Base-by-base conservation (phyloP, 345 rosid species). In the Pistacia vera region DNA sequence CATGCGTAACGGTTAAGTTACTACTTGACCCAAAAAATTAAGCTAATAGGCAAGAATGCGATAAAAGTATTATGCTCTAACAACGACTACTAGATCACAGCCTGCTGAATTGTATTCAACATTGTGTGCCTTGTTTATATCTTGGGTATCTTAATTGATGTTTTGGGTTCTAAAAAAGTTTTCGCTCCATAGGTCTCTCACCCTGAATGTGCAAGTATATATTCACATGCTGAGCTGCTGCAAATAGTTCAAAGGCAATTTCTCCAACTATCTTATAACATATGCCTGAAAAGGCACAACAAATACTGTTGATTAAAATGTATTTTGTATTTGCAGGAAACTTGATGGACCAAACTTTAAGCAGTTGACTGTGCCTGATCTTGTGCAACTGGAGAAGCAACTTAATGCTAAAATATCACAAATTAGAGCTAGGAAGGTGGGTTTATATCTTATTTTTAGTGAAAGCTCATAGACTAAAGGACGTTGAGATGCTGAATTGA, bases 371-470 rank as follows among this genome's bases (percentile, higher is more conserved):
- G 46, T 75, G 64, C 46, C 59, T 54, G 85, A 80, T 63, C 79
- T 86, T 8, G 54, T 72, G 62, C 72, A 84, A 36, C 72, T 83
- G 46, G 92, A 86, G 68, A 74, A 78, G 8, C 75, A 84, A 67
- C 74, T 88, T 54, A 11, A 60, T 51, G 48, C 18, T 14, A 78
- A 83, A 11, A 71, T 88, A n/a, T 33, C 71, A 9, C 54, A 59
- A 48, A 79, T 38, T 69, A 86, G 65, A 80, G 57, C 79, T 44
- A 80, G 82, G 77, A 86, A 88, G 92, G 89, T 86, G 12, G 69
- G 30, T 48, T 36, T 56, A 22, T 18, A 41, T 28, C 38, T 49
- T 67, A 12, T 18, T 52, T 56, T 38, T 22, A 13, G 4, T 73
- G 36, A 55, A 52, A 60, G 12, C 10, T 25, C 8, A 10, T 41